phyloP scores from a whole-genome alignment of 1,284 basidiomycete species.

The Golubevia pallescens region DNA sequence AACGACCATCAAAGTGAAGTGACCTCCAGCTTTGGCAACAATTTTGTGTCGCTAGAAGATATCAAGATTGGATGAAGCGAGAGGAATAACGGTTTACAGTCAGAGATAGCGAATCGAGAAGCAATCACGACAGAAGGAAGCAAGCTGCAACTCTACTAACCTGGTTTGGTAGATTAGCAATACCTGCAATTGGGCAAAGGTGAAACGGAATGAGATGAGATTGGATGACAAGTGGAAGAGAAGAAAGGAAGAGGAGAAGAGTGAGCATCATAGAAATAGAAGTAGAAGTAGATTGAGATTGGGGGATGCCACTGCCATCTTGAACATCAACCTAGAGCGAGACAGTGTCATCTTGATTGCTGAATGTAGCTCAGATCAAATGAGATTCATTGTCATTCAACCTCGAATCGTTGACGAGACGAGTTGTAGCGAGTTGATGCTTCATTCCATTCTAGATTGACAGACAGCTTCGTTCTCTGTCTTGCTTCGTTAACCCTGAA shows the following conservation, averaged over 20 bases:
- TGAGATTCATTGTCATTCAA: background rate
- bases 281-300: background rate
- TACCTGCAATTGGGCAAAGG: conserved; percentile 62
- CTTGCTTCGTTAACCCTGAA: background rate
- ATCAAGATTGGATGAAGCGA: background rate
- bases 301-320: no score
- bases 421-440: background rate
- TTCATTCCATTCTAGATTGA: background rate
- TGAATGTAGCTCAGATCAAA: background rate
- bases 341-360: no score
- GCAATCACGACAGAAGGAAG: background rate
- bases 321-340: no score
- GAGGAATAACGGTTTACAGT: background rate
- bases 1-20: conserved; percentile 99
- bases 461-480: background rate
- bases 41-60: conserved; percentile 58
- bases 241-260: background rate
- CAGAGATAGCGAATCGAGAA: background rate
- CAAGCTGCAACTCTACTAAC: conserved; percentile 67
- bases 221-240: no score
- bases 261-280: background rate
- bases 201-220: background rate
- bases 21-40: conserved; percentile 92
- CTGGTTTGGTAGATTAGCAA: conserved; percentile 96
- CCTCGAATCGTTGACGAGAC: background rate